Base-by-base conservation (phyloP, 2,329 filamentous ascomycete species). In the Epichloe gansuensis region DNA sequence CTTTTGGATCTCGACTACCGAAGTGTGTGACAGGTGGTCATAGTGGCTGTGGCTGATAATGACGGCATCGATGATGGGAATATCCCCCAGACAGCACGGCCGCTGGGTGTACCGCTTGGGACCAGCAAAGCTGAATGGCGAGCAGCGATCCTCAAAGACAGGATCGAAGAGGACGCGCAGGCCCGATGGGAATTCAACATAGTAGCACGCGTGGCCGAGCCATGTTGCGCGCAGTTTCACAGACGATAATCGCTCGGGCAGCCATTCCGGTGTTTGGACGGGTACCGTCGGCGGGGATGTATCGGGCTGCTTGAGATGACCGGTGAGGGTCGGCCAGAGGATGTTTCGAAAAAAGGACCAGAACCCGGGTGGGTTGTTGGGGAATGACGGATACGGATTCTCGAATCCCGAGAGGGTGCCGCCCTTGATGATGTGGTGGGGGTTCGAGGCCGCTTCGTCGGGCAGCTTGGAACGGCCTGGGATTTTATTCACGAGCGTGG, bases 191-290 rank as follows among this genome's bases (percentile, higher is more conserved):
- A 90, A 96, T 67, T 96, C 91, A 59, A 95, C 81, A 62, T 88
- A 90, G 71, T 89, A 95, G 71, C 89, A 95, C 3, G 91, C 90
- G 66, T 97, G 91, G 38, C 91, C 91, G 2, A 97, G 81, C 91
- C 91, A 96, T 41, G 91, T 97, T 36, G 90, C 87, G 51, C 89
- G 82, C 25, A 97, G 76, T 41, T 77, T 74, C 17, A 67, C 60
- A 12, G 69, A 70, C 12, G 76, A 78, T 4, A 74, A 68, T 51
- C 87, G 79, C 13, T 71, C 71, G 1, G 79, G 68, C 9, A 87
- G 74, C 66, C 91, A 91, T 4, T 73, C 62, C 0, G 89, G 87
- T 55, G 76, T 78, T 52, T 74, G 76, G 17, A 91, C 79, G 3
- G 78, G 70, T 11, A 93, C 80, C 0, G 82, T 82, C 9, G 83